These are phyloP conservation scores for Alternaria consortialis DNA, from an alignment of 2,329 filamentous ascomycete genomes.

Conservation along the genomic window DNA sequence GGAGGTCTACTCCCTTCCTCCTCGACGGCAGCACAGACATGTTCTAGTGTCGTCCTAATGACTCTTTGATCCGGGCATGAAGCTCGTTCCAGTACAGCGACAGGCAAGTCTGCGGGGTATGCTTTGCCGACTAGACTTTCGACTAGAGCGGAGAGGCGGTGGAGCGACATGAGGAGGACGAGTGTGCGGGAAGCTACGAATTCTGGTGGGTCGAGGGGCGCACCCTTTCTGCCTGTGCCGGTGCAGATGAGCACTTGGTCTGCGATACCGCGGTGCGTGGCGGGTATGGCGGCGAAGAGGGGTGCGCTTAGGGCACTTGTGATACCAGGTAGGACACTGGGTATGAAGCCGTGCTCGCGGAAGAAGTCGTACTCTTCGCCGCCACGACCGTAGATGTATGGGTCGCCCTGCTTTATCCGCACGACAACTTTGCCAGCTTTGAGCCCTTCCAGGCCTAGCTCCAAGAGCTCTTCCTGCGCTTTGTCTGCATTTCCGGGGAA, in stretches of 20 bases:
- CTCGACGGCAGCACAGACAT: slow-evolving; percentile 84
- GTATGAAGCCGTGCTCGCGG: slow-evolving; percentile 71
- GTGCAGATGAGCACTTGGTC: slow-evolving; percentile 98
- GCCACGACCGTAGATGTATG: slow-evolving; percentile 93
- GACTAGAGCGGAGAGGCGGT: slow-evolving; percentile 79
- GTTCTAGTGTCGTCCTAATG: slow-evolving; percentile 82
- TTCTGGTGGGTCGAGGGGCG: slow-evolving; percentile 79
- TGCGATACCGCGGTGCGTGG: slow-evolving; percentile 87
- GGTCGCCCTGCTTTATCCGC: slow-evolving; percentile 93
- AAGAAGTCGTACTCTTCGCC: slow-evolving; percentile 94
- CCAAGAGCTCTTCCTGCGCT: slow-evolving; percentile 88
- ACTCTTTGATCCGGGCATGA: slow-evolving; percentile 95
- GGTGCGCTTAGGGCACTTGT: slow-evolving; percentile 88
- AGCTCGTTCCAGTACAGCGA: slow-evolving; percentile 91
- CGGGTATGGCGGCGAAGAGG: slow-evolving; percentile 85
- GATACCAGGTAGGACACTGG: slow-evolving; percentile 84
- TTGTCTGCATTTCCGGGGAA: slow-evolving; percentile 97
- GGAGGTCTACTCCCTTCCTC: slow-evolving; percentile 89
- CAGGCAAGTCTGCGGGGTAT: slow-evolving; percentile 83
- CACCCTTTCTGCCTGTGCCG: slow-evolving; percentile 91
- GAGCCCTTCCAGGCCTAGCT: slow-evolving; percentile 75
- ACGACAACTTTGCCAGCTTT: slow-evolving; percentile 80
- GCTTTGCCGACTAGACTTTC: slow-evolving; percentile 65
- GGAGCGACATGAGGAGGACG: slow-evolving; percentile 94
- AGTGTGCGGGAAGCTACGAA: slow-evolving; percentile 81